Conservation (phyloP, 495 filamentous ascomycete genomes). For the Penicillium atrosanguineum region DNA sequence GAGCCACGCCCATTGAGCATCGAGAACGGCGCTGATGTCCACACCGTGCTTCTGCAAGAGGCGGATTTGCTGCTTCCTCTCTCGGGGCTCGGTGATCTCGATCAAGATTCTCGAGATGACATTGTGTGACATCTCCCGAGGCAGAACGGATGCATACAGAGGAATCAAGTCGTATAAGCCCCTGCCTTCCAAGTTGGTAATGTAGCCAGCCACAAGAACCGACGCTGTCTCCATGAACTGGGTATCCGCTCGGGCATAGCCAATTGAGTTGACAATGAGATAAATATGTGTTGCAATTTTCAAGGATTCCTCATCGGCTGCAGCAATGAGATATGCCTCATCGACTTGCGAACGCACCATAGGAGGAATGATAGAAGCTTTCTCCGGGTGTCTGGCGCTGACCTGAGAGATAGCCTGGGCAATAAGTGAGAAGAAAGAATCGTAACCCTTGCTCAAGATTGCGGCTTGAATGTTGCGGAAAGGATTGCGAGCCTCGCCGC, state of each 20-base stretch:
- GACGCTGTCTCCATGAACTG: slow-evolving; percentile 33
- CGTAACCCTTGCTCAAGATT: slow-evolving; percentile 39
- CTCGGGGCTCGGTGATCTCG: slow-evolving; percentile 56
- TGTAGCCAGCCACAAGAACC: slow-evolving; percentile 66
- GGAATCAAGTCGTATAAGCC: slow-evolving; percentile 74
- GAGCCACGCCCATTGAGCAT: slow-evolving; percentile 55
- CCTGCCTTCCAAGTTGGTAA: slow-evolving; percentile 68
- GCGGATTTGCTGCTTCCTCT: slow-evolving; percentile 46
- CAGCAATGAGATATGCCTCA: slow-evolving; percentile 36
- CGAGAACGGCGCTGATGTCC: slow-evolving; percentile 50
- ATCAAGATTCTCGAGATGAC: slow-evolving; percentile 57
- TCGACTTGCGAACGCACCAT: slow-evolving; percentile 28
- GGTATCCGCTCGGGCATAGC: slow-evolving; percentile 35
- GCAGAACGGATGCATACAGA: slow-evolving; percentile 79
- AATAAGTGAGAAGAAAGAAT: slow-evolving; percentile 35
- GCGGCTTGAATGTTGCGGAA: slow-evolving; percentile 50
- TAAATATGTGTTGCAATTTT: slow-evolving; percentile 49
- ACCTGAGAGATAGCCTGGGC: slow-evolving; percentile 41
- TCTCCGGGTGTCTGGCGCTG: slow-evolving; percentile 17
- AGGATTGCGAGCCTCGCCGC: slow-evolving; percentile 41
- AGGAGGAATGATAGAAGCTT: slow-evolving; percentile 31
- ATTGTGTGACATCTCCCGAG: slow-evolving; percentile 38
- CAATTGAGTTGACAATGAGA: slow-evolving; percentile 39
- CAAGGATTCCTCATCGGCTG: slow-evolving; percentile 41
- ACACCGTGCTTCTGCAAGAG: slow-evolving; percentile 55